These are phyloP conservation scores for Schizosaccharomyces osmophilus DNA, from an alignment of 805 yeast species.

Conservation along the genomic window DNA sequence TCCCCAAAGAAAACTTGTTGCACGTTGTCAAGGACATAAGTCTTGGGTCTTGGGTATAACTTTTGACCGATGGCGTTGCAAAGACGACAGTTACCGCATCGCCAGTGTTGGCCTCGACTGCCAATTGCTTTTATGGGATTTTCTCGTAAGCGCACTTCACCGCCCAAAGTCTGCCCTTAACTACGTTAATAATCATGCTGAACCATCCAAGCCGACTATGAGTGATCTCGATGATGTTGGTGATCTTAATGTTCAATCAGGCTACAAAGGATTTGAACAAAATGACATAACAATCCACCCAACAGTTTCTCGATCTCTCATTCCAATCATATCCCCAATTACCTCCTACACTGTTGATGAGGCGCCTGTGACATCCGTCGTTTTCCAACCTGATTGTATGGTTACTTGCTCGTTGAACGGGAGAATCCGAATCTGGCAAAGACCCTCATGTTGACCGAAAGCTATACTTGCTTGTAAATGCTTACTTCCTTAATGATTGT, in stretches of 20 bases:
- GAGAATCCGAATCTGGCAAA: not conserved
- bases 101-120: conserved; percentile 37
- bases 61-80: conserved; percentile 20
- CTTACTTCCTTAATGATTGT: too few relatives aligned
- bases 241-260: not conserved
- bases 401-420: not conserved
- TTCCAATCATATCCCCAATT: not conserved
- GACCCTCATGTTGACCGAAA: not conserved
- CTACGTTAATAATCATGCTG: not conserved
- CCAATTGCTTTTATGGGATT: conserved; percentile 27
- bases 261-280: not conserved
- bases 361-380: not conserved
- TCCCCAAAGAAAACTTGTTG: conserved; percentile 12
- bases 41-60: conserved; percentile 27
- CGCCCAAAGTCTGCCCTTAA: conserved; percentile 5
- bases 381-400: not conserved
- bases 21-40: conserved; percentile 24
- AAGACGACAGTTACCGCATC: conserved; percentile 20
- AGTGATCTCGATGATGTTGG: not conserved
- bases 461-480: too few relatives aligned
- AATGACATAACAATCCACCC: not conserved
- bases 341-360: not conserved
- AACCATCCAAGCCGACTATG: not conserved
- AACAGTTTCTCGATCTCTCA: not conserved
- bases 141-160: conserved; percentile 21